A percentile compares a stretch with the other conserved stretches of the same genome.
Conservation (phyloP, 106 monocot genomes). For the Narthecium ossifragum region DNA sequence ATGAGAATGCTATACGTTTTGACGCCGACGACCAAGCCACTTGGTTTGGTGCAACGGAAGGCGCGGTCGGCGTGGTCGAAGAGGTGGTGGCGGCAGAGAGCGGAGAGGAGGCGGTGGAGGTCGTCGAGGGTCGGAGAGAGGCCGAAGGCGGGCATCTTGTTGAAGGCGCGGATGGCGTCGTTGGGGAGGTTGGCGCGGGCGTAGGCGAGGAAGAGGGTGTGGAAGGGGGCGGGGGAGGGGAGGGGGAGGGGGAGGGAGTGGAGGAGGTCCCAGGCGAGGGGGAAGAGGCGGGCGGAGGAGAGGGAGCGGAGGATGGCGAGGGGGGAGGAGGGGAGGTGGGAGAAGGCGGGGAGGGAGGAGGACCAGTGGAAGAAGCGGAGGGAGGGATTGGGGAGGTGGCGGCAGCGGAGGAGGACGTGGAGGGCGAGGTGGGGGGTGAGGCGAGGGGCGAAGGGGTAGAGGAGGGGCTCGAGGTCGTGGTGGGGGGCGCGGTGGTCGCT, state of each 20-base stretch:
- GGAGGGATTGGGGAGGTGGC: slow-evolving; percentile 35
- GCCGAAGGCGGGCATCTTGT: slow-evolving; percentile 54
- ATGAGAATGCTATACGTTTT: slow-evolving; percentile 66
- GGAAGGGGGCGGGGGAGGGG: slow-evolving; percentile 18
- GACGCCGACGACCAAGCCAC: slow-evolving; percentile 21
- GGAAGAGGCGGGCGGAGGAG: slow-evolving; percentile 45
- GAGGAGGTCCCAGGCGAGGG: slow-evolving; percentile 66
- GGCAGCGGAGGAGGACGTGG: slow-evolving; percentile 51
- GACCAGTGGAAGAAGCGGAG: slow-evolving; percentile 71
- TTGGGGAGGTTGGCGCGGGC: slow-evolving; percentile 42
- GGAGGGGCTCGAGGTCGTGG: slow-evolving; percentile 56
- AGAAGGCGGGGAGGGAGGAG: slow-evolving; percentile 23
- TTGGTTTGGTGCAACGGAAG: slow-evolving; percentile 22
- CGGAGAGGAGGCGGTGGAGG: slow-evolving; percentile 41
- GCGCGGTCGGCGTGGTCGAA: slow-evolving; percentile 37
- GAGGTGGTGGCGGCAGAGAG: slow-evolving; percentile 47
- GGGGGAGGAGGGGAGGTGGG: slow-evolving; percentile 18
- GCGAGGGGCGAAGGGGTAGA: slow-evolving; percentile 36
- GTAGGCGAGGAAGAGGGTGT: slow-evolving; percentile 64
- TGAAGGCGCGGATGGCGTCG: slow-evolving; percentile 61
- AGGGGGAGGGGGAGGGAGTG: slow-evolving; percentile 21
- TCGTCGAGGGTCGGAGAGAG: slow-evolving; percentile 39
- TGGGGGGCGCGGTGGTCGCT: slow-evolving; percentile 65
- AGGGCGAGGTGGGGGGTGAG: slow-evolving; percentile 41
- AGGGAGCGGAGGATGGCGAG: slow-evolving; percentile 44